These are phyloP conservation scores for Phyllosticta paracitricarpa DNA, from an alignment of 2,329 filamentous ascomycete genomes.

Conservation along the genomic window DNA sequence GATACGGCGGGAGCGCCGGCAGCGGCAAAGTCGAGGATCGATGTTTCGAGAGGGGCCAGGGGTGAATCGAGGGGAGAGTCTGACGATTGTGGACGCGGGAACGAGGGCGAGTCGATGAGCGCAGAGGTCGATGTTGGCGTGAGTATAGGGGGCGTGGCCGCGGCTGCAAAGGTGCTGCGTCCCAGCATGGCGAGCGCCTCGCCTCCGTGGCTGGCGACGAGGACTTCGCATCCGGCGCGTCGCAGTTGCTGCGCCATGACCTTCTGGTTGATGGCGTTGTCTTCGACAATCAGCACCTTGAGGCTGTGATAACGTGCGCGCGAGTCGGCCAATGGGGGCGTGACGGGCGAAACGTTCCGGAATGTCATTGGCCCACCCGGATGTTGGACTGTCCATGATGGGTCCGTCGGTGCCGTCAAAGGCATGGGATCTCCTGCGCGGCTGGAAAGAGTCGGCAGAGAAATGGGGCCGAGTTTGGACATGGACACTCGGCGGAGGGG, in stretches of 20 bases:
- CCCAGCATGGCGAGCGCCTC: constrained; percentile 20
- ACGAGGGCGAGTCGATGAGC: neutral
- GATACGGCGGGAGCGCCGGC: neutral
- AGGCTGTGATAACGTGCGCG: neutral
- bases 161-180: neutral
- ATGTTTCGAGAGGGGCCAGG: neutral
- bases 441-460: neutral
- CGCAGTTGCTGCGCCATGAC: constrained; percentile 24
- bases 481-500: neutral
- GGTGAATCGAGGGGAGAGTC: neutral
- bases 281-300: constrained; percentile 11
- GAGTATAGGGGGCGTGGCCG: neutral
- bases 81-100: neutral
- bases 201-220: constrained; percentile 25
- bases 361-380: neutral
- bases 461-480: neutral
- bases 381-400: neutral
- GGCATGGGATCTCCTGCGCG: neutral
- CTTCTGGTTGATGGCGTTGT: constrained; percentile 28
- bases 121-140: neutral
- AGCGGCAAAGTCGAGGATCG: neutral
- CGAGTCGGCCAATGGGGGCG: neutral
- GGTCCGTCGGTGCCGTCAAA: neutral
- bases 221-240: constrained; percentile 20
- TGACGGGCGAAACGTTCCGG: neutral